Percentiles rank a stretch among this genome's conserved stretches.
Evolutionary conservation across 352 stramenopile genomes (phyloP).

Genomic region (Pythium dissimile): DNA sequence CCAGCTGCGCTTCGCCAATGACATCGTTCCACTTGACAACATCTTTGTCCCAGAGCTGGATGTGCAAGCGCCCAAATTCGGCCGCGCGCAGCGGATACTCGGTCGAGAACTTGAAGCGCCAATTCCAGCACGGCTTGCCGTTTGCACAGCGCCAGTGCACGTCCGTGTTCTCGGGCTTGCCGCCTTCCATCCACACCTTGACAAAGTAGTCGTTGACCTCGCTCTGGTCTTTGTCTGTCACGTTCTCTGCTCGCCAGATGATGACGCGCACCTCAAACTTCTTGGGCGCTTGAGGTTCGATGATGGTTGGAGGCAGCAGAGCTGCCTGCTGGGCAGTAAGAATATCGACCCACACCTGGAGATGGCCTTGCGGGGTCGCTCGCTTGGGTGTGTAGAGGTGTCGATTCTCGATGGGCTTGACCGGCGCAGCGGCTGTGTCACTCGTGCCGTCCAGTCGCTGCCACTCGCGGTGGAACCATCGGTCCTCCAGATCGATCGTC

Average conservation of each 20-base stretch:
- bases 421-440: slow-evolving; percentile 24
- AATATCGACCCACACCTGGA: slow-evolving; percentile 91
- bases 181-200: slow-evolving; percentile 86
- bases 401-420: slow-evolving; percentile 89
- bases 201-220: slow-evolving; percentile 92
- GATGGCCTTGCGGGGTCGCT: slow-evolving; percentile 57
- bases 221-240: slow-evolving; percentile 67
- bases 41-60: slow-evolving; percentile 93
- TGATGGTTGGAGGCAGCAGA: slow-evolving; percentile 56
- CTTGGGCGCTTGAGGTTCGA: slow-evolving; percentile 58
- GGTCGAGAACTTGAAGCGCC: slow-evolving; percentile 85
- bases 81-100: slow-evolving; percentile 71
- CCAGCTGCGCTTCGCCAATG: slow-evolving; percentile 79
- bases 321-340: slow-evolving; percentile 67
- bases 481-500: slow-evolving; percentile 91
- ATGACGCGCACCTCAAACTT: slow-evolving; percentile 88
- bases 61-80: slow-evolving; percentile 85
- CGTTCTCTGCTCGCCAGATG: slow-evolving; percentile 86
- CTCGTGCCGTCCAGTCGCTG: slow-evolving; percentile 42
- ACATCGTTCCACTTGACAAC: slow-evolving; percentile 91
- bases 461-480: slow-evolving; percentile 91
- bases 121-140: slow-evolving; percentile 91
- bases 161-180: slow-evolving; percentile 63
- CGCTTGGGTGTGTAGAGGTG: slow-evolving; percentile 78
- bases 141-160: slow-evolving; percentile 91